A percentile compares a stretch with the other conserved stretches of the same genome.
These are phyloP conservation scores for Ogataea zsoltii DNA, from an alignment of 805 yeast species.

Conservation along the genomic window DNA sequence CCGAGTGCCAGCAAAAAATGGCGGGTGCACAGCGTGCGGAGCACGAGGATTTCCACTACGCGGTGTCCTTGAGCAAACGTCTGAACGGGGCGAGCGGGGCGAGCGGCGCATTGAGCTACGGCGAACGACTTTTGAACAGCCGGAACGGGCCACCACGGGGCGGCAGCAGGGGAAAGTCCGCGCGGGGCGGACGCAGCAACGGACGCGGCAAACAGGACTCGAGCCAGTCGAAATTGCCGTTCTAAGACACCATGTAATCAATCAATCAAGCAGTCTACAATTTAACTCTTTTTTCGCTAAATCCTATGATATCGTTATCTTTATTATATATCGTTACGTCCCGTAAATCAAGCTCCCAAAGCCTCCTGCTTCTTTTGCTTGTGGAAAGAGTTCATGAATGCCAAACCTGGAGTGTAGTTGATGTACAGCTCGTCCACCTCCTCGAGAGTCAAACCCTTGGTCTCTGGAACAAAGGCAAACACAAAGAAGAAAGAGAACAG, in stretches of 20 bases:
- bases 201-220: constrained; percentile 6
- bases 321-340: constrained; percentile 3
- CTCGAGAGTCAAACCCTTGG: constrained; percentile 57
- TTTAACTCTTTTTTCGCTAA: background rate
- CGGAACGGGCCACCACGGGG: constrained; percentile 3
- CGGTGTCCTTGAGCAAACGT: constrained; percentile 21
- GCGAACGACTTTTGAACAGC: constrained; percentile 15
- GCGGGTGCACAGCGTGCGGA: constrained; percentile 10
- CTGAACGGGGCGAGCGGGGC: constrained; percentile 16
- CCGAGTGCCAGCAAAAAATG: constrained; percentile 16
- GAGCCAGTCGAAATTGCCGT: constrained; percentile 20
- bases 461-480: constrained; percentile 53
- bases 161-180: no score
- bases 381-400: constrained; percentile 23
- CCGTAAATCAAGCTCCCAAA: background rate
- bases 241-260: constrained; percentile 2
- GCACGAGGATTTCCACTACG: constrained; percentile 34
- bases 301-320: constrained; percentile 2
- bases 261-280: background rate
- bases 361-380: constrained; percentile 15
- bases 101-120: constrained; percentile 10
- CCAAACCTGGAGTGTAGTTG: constrained; percentile 34
- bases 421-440: constrained; percentile 56
- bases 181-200: background rate
- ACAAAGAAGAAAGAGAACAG: constrained; percentile 55